A percentile compares a stretch with the other conserved stretches of the same genome.
phyloP scores from a whole-genome alignment of 176 grass and related monocot species.

The Cocos nucifera region DNA sequence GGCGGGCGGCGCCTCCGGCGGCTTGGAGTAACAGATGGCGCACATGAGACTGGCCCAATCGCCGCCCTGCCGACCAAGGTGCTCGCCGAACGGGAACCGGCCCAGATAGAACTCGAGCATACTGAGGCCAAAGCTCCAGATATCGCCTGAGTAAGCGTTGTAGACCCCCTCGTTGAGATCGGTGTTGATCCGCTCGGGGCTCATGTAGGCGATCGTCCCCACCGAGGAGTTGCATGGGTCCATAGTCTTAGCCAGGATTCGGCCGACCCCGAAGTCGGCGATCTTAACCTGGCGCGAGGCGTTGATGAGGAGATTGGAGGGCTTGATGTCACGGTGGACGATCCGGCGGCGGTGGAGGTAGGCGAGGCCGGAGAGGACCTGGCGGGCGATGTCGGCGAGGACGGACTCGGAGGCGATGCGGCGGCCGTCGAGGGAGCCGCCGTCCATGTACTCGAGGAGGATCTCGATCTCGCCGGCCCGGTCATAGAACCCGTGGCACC shows the following conservation, averaged over 20 bases:
- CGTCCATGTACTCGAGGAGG: conserved; percentile 41
- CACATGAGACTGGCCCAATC: conserved; percentile 8
- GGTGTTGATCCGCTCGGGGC: conserved; percentile 19
- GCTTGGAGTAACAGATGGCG: conserved; percentile 11
- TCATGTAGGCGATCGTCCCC: conserved; percentile 27
- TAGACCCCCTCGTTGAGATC: background rate
- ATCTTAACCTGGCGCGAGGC: conserved; percentile 18
- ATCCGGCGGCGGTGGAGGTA: conserved; percentile 25
- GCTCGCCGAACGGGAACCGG: conserved; percentile 7
- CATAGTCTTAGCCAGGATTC: conserved; percentile 3
- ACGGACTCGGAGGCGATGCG: conserved; percentile 6
- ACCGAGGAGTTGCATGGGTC: conserved; percentile 8
- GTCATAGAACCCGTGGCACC: conserved; percentile 33
- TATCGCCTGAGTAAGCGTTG: conserved; percentile 12
- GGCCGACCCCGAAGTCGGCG: conserved; percentile 27
- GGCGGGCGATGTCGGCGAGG: conserved; percentile 37
- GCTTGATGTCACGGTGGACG: conserved; percentile 32
- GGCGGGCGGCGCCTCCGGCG: conserved; percentile 18
- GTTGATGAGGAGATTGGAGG: conserved; percentile 22
- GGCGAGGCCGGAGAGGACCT: conserved; percentile 40
- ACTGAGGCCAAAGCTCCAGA: conserved; percentile 22
- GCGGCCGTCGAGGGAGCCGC: conserved; percentile 26
- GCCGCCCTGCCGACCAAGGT: background rate
- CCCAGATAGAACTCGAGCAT: conserved; percentile 16
- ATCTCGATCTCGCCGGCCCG: conserved; percentile 21